These are phyloP conservation scores for Aspergillus glaucus DNA, from an alignment of 2,329 filamentous ascomycete species.

Conservation along the genomic window DNA sequence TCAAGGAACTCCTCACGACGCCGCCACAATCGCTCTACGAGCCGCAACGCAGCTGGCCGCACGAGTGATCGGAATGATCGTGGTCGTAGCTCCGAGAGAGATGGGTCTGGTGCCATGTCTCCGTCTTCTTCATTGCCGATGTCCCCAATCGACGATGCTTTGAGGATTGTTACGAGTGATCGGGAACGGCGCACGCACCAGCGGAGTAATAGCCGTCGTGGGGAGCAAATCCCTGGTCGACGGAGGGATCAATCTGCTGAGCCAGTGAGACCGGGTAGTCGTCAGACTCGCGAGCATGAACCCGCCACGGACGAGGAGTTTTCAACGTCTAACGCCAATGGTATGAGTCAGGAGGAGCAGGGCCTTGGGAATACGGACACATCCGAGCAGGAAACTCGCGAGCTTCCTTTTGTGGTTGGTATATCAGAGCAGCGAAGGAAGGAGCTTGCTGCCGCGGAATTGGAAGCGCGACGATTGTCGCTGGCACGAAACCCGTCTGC, in stretches of 20 bases:
- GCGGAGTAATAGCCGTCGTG: constrained; percentile 46
- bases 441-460: constrained; percentile 71
- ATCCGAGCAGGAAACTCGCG: constrained; percentile 17
- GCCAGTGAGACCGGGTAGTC: constrained; percentile 30
- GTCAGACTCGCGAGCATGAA: constrained; percentile 22
- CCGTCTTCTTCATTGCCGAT: constrained; percentile 77
- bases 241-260: constrained; percentile 44
- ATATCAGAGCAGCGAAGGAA: constrained; percentile 63
- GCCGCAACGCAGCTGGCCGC: constrained; percentile 36
- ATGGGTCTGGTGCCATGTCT: constrained; percentile 57
- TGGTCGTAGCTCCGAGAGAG: constrained; percentile 59
- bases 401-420: constrained; percentile 23
- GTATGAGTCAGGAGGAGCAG: constrained; percentile 5
- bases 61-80: constrained; percentile 33
- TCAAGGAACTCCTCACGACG: constrained; percentile 25
- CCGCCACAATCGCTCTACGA: constrained; percentile 35
- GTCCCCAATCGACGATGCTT: constrained; percentile 59
- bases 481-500: constrained; percentile 73
- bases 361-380: constrained; percentile 4
- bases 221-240: constrained; percentile 39
- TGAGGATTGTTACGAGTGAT: constrained; percentile 40
- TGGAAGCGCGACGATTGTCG: constrained; percentile 82
- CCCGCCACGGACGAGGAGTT: constrained; percentile 6
- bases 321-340: constrained; percentile 6
- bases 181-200: constrained; percentile 44